phyloP scores from a whole-genome alignment of 108 stramenopile genomes.

The Hondaea fermentalgiana region DNA sequence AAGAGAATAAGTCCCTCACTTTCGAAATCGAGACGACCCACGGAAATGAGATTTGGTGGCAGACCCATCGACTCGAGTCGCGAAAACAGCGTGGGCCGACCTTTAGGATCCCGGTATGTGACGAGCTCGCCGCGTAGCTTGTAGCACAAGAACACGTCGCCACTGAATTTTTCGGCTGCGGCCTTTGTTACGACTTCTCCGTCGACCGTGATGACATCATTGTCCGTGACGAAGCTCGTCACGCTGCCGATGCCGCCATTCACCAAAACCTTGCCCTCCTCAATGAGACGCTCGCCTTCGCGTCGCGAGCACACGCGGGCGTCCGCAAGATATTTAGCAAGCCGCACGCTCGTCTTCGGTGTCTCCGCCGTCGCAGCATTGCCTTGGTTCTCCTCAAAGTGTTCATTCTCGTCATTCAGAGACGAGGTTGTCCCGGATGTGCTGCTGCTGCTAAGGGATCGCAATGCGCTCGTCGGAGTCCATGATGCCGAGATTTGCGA shows the following conservation, averaged over 20 bases:
- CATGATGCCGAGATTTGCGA: too few species aligned
- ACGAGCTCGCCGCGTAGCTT: conserved; percentile 19
- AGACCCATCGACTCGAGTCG: neutral
- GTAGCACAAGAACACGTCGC: conserved; percentile 10
- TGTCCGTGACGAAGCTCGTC: neutral
- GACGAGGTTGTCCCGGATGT: too few species aligned
- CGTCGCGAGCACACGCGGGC: neutral
- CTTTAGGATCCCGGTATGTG: conserved; percentile 14
- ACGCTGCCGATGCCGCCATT: neutral
- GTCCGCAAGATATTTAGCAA: neutral
- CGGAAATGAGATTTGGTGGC: neutral
- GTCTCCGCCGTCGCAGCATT: neutral
- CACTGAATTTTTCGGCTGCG: neutral
- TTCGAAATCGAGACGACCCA: conserved; percentile 10
- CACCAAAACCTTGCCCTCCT: neutral
- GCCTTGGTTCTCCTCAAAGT: neutral
- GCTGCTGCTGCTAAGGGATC: too few species aligned
- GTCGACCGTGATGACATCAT: neutral
- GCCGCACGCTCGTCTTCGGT: neutral
- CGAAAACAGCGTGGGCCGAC: conserved; percentile 18
- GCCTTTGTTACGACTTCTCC: neutral
- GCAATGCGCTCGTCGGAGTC: too few species aligned
- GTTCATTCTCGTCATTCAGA: neutral
- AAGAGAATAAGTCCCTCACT: conserved; percentile 19
- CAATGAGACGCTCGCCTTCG: neutral